Conservation (phyloP, 306 rosid genomes). For the Hylodesmum podocarpum region DNA sequence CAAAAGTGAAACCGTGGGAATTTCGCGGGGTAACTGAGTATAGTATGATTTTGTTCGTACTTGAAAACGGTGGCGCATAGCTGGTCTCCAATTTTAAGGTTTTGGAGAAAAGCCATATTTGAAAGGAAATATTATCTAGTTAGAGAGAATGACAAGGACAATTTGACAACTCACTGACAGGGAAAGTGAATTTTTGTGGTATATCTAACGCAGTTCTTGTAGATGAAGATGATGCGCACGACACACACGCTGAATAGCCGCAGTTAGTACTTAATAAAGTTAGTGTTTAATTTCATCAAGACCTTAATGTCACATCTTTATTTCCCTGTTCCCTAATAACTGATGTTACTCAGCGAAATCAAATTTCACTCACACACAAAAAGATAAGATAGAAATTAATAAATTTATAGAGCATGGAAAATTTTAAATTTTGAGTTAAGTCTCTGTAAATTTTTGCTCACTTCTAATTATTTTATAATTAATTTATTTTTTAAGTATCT, state of each 20-base stretch:
- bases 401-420: too few species aligned
- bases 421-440: too few species aligned
- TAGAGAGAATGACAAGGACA: neutral
- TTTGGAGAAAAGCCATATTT: neutral
- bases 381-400: too few species aligned
- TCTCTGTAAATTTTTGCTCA: too few species aligned
- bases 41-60: neutral
- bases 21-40: constrained; percentile 47
- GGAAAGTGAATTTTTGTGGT: neutral
- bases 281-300: neutral
- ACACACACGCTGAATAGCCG: constrained; percentile 3
- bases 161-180: neutral
- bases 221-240: neutral
- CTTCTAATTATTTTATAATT: too few species aligned
- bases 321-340: neutral
- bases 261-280: neutral
- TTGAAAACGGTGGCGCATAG: constrained; percentile 15
- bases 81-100: constrained; percentile 24
- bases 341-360: neutral
- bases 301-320: constrained; percentile 5
- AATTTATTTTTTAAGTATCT: too few species aligned
- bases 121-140: neutral
- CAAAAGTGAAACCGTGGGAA: constrained; percentile 60
- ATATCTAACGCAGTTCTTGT: neutral
- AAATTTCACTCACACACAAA: too few species aligned